Evolutionary conservation across 2,329 filamentous ascomycete genomes (phyloP).

Genomic region (Fusarium hostae): DNA sequence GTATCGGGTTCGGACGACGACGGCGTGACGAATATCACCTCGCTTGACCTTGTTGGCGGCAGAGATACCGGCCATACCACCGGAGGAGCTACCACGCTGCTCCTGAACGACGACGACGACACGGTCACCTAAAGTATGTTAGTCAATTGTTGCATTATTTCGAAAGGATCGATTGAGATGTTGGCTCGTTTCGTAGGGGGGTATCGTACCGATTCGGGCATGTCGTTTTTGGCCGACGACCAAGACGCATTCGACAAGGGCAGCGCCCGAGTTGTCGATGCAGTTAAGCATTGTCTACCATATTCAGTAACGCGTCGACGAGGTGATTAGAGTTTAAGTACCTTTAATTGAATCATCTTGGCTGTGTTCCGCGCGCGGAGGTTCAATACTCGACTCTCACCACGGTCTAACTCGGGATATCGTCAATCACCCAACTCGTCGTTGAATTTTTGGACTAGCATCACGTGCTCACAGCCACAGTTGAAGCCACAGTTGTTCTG

Average conservation of each 20-base stretch:
- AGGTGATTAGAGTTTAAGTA: slow-evolving; percentile 38
- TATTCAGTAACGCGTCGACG: slow-evolving; percentile 9
- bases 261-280: slow-evolving; percentile 99
- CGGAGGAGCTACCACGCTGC: slow-evolving; percentile 82
- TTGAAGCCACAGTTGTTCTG: slow-evolving; percentile 9
- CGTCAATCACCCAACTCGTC: slow-evolving; percentile 20
- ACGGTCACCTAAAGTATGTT: slow-evolving; percentile 77
- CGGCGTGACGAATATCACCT: slow-evolving; percentile 95
- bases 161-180: neutral
- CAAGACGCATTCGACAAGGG: slow-evolving; percentile 94
- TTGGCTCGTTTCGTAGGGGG: neutral
- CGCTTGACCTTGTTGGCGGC: slow-evolving; percentile 92
- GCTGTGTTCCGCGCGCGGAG: slow-evolving; percentile 30
- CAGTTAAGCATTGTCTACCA: slow-evolving; percentile 93
- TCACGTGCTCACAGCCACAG: slow-evolving; percentile 43
- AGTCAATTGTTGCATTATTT: neutral
- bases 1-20: slow-evolving; percentile 92
- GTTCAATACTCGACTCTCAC: slow-evolving; percentile 40
- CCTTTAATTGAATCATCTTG: slow-evolving; percentile 95
- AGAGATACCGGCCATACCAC: slow-evolving; percentile 75
- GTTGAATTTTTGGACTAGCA: slow-evolving; percentile 43
- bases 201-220: slow-evolving; percentile 82
- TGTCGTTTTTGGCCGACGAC: slow-evolving; percentile 90
- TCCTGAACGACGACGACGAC: slow-evolving; percentile 99
- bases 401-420: slow-evolving; percentile 33